A percentile compares a stretch with the other conserved stretches of the same genome.
phyloP scores from a whole-genome alignment of 2,329 filamentous ascomycete genomes.

The Colletotrichum orchidophilum region DNA sequence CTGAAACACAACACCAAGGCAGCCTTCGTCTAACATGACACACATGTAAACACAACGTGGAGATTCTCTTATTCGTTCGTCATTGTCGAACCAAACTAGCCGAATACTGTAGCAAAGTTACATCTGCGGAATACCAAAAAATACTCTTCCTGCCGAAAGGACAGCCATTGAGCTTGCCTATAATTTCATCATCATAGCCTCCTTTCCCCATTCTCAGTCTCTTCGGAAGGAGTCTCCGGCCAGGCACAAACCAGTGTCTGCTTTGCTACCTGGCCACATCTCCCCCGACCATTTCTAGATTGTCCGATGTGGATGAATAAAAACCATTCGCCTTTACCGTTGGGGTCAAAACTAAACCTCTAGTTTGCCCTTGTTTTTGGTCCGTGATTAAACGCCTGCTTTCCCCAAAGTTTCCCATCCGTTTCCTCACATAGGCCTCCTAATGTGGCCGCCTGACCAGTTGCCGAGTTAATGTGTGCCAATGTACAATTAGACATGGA shows the following conservation, averaged over 20 bases:
- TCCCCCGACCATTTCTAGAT: slow-evolving; percentile 1
- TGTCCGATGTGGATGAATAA: slow-evolving; percentile 19
- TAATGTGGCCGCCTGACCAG: slow-evolving; percentile 14
- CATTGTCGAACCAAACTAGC: slow-evolving; percentile 4
- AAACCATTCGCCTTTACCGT: slow-evolving; percentile 30
- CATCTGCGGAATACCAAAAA: slow-evolving; percentile 1
- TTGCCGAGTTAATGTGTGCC: slow-evolving; percentile 16
- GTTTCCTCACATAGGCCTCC: slow-evolving; percentile 23
- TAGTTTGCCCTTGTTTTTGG: slow-evolving; percentile 29
- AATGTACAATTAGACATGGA: slow-evolving; percentile 22
- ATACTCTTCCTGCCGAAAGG: not conserved
- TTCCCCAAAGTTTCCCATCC: slow-evolving; percentile 12
- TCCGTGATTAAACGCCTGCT: slow-evolving; percentile 32
- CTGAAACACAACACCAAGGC: not conserved
- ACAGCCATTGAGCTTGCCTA: not conserved
- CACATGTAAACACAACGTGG: slow-evolving; percentile 15
- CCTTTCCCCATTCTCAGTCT: slow-evolving; percentile 5
- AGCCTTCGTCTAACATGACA: not conserved
- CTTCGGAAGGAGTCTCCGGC: slow-evolving; percentile 4
- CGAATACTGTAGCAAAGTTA: slow-evolving; percentile 23
- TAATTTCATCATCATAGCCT: slow-evolving; percentile 21
- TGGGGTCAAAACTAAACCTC: slow-evolving; percentile 15
- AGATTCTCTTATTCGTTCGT: slow-evolving; percentile 27
- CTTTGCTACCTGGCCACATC: not conserved
- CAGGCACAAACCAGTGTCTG: not conserved